Conservation (phyloP, 2,329 filamentous ascomycete genomes). For the Plectosphaerella plurivora region DNA sequence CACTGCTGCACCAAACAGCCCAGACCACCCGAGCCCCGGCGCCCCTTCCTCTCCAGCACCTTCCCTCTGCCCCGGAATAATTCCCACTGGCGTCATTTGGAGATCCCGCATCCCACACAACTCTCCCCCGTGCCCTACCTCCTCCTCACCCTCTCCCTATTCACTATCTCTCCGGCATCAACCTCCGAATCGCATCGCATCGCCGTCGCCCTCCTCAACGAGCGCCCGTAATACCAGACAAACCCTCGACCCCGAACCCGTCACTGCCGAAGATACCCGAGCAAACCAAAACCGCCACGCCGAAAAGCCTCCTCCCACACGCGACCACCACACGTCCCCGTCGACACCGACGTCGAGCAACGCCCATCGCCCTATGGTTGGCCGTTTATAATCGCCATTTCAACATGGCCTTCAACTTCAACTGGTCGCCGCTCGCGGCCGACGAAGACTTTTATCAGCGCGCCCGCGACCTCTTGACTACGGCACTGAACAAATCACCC, state of each 20-base stretch:
- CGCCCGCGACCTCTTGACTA: slow-evolving; percentile 89
- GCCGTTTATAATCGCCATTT: slow-evolving; percentile 34
- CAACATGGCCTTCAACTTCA: slow-evolving; percentile 99
- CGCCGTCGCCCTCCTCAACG: slow-evolving; percentile 5
- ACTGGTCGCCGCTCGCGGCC: slow-evolving; percentile 98
- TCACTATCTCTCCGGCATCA: slow-evolving; percentile 1
- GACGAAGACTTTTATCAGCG: slow-evolving; percentile 88
- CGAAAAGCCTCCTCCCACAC: neutral
- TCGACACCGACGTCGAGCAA: neutral
- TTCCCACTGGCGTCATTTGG: slow-evolving; percentile 13
- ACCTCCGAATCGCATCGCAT: neutral
- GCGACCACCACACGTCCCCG: neutral
- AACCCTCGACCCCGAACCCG: neutral
- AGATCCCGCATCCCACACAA: slow-evolving; percentile 6
- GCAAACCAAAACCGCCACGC: neutral
- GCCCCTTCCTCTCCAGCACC: neutral
- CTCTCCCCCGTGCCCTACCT: neutral
- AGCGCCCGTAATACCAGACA: slow-evolving; percentile 1
- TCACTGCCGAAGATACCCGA: neutral
- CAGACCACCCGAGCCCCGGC: neutral
- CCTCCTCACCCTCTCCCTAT: slow-evolving; percentile 1
- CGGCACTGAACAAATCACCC: slow-evolving; percentile 93
- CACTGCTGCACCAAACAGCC: slow-evolving; percentile 7
- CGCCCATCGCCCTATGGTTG: slow-evolving; percentile 12
- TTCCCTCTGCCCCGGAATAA: neutral